Conservation (phyloP, 2,329 filamentous ascomycete species). For the Diaporthe caulivora region DNA sequence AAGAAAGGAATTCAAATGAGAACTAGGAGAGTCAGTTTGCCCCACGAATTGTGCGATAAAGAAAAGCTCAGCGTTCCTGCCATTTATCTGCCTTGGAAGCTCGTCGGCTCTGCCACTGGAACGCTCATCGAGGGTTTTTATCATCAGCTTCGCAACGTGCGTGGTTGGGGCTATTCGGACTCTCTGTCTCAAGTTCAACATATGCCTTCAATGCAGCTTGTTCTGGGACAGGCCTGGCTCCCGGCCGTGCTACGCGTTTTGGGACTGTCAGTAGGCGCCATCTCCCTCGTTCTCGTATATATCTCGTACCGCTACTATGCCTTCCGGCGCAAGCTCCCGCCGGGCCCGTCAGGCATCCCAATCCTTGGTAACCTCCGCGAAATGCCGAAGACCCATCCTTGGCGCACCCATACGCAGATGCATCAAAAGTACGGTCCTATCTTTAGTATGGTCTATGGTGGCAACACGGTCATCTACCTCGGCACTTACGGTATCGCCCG, state of each 20-base stretch:
- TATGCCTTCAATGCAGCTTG: neutral
- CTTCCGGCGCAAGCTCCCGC: slow-evolving; percentile 47
- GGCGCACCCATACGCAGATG: slow-evolving; percentile 23
- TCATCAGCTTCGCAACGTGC: too few species aligned
- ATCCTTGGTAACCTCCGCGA: slow-evolving; percentile 64
- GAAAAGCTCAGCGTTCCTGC: too few species aligned
- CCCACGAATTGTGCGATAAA: too few species aligned
- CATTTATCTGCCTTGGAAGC: too few species aligned
- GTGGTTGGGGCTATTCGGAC: too few species aligned
- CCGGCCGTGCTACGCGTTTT: neutral
- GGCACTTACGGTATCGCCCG: slow-evolving; percentile 40
- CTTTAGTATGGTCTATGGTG: slow-evolving; percentile 7
- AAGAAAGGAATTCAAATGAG: too few species aligned
- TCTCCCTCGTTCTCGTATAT: neutral
- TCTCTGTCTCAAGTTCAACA: too few species aligned
- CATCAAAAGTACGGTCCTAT: slow-evolving; percentile 8
- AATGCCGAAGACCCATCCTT: slow-evolving; percentile 52
- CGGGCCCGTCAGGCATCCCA: slow-evolving; percentile 63
- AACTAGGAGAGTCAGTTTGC: too few species aligned
- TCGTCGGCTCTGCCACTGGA: too few species aligned
- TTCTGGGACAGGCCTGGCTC: neutral
- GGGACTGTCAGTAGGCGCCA: neutral
- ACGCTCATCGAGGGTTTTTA: too few species aligned
- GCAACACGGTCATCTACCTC: slow-evolving; percentile 2
- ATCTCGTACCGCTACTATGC: slow-evolving; percentile 10